Conservation (phyloP, 1,139 yeast species). For the Hansenula lynferdii region DNA sequence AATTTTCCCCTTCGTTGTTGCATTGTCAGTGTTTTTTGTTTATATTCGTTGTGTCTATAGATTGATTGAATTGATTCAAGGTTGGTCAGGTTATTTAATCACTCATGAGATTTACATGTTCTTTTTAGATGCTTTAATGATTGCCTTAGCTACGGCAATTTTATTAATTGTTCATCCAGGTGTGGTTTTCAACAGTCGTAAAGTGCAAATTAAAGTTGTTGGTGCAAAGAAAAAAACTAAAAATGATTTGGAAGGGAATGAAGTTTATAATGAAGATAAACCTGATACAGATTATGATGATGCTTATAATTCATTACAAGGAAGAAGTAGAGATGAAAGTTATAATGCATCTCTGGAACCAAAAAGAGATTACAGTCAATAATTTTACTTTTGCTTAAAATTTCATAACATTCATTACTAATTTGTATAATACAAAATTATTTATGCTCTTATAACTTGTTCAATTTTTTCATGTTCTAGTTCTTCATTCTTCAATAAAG, state of each 20-base stretch:
- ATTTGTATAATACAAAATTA: neutral
- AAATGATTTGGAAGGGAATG: neutral
- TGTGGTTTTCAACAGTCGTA: conserved; percentile 40
- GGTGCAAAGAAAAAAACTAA: neutral
- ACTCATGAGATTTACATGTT: conserved; percentile 64
- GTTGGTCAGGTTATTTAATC: conserved; percentile 70
- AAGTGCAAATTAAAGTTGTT: neutral
- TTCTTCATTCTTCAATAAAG: conserved; percentile 10
- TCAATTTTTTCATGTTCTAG: conserved; percentile 15
- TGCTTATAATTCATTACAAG: neutral
- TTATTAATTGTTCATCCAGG: conserved; percentile 68
- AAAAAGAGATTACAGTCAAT: neutral
- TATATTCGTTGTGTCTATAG: conserved; percentile 74
- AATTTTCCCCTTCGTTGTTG: conserved; percentile 46
- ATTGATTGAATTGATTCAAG: conserved; percentile 69
- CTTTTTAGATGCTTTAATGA: conserved; percentile 71
- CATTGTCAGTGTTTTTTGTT: conserved; percentile 49
- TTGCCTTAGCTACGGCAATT: conserved; percentile 39
- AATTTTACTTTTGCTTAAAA: neutral
- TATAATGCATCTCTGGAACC: neutral
- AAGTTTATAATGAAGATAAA: neutral
- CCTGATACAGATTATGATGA: neutral
- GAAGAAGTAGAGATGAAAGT: neutral
- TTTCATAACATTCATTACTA: conserved; percentile 1
- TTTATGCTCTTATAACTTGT: conserved; percentile 1